Conservation (phyloP, 352 stramenopile genomes). For the Globisporangium acanthophoron region DNA sequence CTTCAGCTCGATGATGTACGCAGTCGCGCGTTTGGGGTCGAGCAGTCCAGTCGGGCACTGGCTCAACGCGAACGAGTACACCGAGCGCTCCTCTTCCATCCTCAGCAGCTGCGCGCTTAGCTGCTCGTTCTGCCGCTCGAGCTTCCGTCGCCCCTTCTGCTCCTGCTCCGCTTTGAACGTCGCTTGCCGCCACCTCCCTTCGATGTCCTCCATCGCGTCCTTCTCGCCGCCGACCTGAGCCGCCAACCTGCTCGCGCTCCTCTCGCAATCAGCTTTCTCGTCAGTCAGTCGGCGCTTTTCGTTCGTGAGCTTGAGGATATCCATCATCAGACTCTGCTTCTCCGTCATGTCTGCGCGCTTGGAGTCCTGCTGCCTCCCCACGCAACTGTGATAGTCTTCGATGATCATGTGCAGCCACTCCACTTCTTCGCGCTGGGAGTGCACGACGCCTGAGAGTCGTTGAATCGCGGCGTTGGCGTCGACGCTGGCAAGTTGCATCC, state of each 20-base stretch:
- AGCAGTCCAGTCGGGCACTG: constrained; percentile 27
- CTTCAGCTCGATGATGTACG: constrained; percentile 44
- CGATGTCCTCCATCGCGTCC: constrained; percentile 45
- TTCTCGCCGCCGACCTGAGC: constrained; percentile 45
- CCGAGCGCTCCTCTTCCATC: constrained; percentile 51
- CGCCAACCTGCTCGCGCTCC: constrained; percentile 15
- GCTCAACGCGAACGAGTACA: constrained; percentile 37
- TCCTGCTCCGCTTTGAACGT: constrained; percentile 56
- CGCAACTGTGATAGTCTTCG: background rate
- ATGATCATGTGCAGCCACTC: constrained; percentile 4
- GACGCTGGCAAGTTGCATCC: background rate
- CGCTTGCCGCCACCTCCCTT: constrained; percentile 41
- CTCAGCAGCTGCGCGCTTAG: constrained; percentile 25
- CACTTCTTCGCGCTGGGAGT: background rate
- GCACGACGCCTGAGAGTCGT: background rate
- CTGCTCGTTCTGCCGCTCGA: constrained; percentile 33
- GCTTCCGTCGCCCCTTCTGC: constrained; percentile 23
- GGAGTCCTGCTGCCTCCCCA: constrained; percentile 11
- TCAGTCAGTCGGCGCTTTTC: constrained; percentile 25
- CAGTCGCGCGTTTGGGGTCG: constrained; percentile 21
- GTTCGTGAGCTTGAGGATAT: constrained; percentile 48
- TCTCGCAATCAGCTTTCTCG: constrained; percentile 26
- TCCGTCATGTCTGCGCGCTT: constrained; percentile 26
- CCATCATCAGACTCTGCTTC: constrained; percentile 35
- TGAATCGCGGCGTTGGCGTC: background rate